Percentiles rank a stretch among this genome's conserved stretches.
Conservation (phyloP, 495 filamentous ascomycete genomes). For the Penicillium soppii region DNA sequence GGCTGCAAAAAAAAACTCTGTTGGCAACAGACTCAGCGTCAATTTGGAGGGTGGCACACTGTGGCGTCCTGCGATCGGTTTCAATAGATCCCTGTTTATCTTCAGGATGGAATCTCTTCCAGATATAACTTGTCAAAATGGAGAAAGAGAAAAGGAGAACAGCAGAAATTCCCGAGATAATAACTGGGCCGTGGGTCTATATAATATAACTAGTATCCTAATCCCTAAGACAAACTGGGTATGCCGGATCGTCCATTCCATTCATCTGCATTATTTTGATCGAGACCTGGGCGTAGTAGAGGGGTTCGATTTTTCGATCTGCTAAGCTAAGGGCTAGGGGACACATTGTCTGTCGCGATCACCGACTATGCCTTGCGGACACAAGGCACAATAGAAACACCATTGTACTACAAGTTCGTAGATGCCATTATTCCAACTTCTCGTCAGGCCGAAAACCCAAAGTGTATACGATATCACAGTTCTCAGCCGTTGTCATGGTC, state of each 20-base stretch:
- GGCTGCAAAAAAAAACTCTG: too few relatives aligned
- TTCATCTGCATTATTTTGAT: slow-evolving; percentile 12
- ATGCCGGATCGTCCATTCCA: slow-evolving; percentile 25
- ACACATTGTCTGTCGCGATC: too few relatives aligned
- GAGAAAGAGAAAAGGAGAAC: background rate
- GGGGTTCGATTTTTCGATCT: slow-evolving; percentile 7
- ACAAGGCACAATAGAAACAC: too few relatives aligned
- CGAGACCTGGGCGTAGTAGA: slow-evolving; percentile 5
- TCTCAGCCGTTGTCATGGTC: background rate
- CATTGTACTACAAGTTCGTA: too few relatives aligned
- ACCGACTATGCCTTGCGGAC: too few relatives aligned
- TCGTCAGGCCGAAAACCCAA: too few relatives aligned
- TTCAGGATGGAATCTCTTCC: too few relatives aligned
- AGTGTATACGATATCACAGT: too few relatives aligned
- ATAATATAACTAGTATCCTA: slow-evolving; percentile 12
- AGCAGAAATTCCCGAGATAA: background rate
- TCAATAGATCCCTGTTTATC: background rate
- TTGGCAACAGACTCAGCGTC: too few relatives aligned
- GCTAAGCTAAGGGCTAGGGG: too few relatives aligned
- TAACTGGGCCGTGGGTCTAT: slow-evolving; percentile 5
- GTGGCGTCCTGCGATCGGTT: background rate
- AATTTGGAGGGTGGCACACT: background rate
- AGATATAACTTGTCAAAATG: too few relatives aligned
- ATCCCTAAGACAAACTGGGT: slow-evolving; percentile 24
- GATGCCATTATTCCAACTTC: too few relatives aligned